These are phyloP conservation scores for Coprinopsis strossmayeri DNA, from an alignment of 768 basidiomycete species.

Conservation along the genomic window DNA sequence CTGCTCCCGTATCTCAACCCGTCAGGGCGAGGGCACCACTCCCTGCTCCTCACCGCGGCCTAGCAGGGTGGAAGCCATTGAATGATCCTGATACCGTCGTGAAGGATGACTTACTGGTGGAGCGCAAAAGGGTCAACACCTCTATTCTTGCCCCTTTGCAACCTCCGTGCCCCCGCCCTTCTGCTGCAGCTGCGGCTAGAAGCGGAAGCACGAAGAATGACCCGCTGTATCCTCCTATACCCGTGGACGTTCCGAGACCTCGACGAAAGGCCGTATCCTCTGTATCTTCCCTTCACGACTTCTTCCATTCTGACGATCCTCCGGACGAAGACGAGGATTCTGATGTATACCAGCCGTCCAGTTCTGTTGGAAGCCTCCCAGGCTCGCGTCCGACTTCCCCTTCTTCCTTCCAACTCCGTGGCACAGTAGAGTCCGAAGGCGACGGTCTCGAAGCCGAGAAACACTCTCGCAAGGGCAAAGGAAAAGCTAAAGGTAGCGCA, in stretches of 20 bases:
- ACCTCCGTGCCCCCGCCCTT: constrained; percentile 7
- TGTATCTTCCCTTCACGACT: not conserved
- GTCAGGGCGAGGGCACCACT: not conserved
- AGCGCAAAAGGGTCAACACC: not conserved
- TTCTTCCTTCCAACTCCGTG: constrained; percentile 1
- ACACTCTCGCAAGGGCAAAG: constrained; percentile 15
- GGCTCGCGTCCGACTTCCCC: constrained; percentile 11
- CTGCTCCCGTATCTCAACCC: no score
- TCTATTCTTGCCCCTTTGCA: not conserved
- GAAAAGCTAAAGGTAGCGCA: constrained; percentile 28
- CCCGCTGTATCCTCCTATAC: not conserved
- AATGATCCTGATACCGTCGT: not conserved
- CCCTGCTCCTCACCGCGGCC: not conserved
- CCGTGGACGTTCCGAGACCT: not conserved
- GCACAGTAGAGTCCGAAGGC: not conserved
- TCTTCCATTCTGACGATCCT: constrained; percentile 14
- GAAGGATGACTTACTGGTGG: not conserved
- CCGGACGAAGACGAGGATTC: constrained; percentile 25
- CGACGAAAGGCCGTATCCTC: not conserved
- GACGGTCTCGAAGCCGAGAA: constrained; percentile 1
- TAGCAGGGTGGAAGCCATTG: not conserved
- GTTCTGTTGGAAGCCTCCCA: constrained; percentile 20
- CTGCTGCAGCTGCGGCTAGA: not conserved
- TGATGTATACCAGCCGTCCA: constrained; percentile 20
- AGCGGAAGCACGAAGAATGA: no score